Evolutionary conservation across 2,329 filamentous ascomycete genomes (phyloP).

Genomic region (Mycosphaerella sp.): DNA sequence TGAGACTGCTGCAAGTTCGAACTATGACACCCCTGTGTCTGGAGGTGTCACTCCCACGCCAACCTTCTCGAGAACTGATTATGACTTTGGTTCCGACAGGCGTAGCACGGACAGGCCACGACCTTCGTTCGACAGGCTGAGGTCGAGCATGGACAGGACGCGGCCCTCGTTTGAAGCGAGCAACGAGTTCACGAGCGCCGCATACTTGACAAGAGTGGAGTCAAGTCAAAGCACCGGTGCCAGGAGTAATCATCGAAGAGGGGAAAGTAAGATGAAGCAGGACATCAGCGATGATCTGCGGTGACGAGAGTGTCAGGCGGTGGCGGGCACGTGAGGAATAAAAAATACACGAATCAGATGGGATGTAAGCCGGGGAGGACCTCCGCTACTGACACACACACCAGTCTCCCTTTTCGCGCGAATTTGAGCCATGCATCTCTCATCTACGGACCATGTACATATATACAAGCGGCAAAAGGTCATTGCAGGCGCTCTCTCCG

Average conservation of each 20-base stretch:
- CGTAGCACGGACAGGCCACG: constrained; percentile 37
- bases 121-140: constrained; percentile 81
- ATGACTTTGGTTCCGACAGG: constrained; percentile 6
- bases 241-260: not conserved
- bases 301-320: constrained; percentile 8
- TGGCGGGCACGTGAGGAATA: not conserved
- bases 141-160: constrained; percentile 79
- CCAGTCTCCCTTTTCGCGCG: constrained; percentile 2
- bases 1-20: constrained; percentile 7
- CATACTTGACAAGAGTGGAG: constrained; percentile 76
- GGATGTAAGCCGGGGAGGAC: not conserved
- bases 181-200: constrained; percentile 86
- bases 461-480: constrained; percentile 1
- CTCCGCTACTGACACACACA: not conserved
- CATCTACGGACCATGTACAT: constrained; percentile 4
- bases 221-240: constrained; percentile 23
- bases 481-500: constrained; percentile 2
- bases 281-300: constrained; percentile 16
- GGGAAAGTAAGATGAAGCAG: constrained; percentile 9
- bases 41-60: constrained; percentile 22
- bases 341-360: constrained; percentile 2
- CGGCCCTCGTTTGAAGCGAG: constrained; percentile 79
- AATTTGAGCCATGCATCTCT: not conserved
- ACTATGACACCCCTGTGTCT: constrained; percentile 7
- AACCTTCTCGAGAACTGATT: constrained; percentile 15